Evolutionary conservation across 768 basidiomycete species (phyloP).

Genomic region (Chalciporus sphaerocephalus): DNA sequence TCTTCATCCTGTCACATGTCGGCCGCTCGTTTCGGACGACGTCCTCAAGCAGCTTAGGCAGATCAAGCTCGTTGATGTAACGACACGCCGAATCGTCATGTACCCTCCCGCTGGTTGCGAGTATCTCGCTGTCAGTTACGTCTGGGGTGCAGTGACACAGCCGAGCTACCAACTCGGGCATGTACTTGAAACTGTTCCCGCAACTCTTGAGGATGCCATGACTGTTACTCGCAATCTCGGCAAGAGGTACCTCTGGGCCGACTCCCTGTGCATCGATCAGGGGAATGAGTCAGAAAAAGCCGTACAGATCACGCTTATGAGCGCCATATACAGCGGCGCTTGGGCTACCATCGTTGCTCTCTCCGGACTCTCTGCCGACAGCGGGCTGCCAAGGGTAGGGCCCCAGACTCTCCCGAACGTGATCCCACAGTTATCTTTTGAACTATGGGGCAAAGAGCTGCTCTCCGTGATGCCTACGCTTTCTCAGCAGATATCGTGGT

Average conservation of each 20-base stretch:
- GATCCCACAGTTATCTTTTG: constrained; percentile 9
- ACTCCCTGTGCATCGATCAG: constrained; percentile 19
- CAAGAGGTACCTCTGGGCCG: constrained; percentile 16
- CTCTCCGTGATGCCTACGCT: constrained; percentile 12
- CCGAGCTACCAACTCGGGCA: constrained; percentile 9
- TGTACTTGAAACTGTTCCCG: constrained; percentile 6
- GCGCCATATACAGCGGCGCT: constrained; percentile 14
- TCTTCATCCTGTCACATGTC: constrained; percentile 9
- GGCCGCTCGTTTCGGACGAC: constrained; percentile 2
- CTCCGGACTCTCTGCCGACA: constrained; percentile 2
- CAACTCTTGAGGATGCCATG: constrained; percentile 18
- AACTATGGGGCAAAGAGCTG: constrained; percentile 4
- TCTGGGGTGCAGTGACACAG: constrained; percentile 14
- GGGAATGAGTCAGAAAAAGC: constrained; percentile 3
- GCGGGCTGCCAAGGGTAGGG: constrained; percentile 16
- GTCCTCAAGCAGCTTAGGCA: no score
- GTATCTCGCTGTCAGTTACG: constrained; percentile 16
- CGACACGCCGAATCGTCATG: constrained; percentile 3
- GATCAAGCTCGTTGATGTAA: constrained; percentile 9
- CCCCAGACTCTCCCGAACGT: background rate
- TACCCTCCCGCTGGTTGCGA: constrained; percentile 8
- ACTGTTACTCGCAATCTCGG: constrained; percentile 10
- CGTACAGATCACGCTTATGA: constrained; percentile 14
- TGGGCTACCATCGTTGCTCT: constrained; percentile 14
- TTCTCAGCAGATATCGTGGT: constrained; percentile 2